A percentile compares a stretch with the other conserved stretches of the same genome.
Conservation (phyloP, 1,284 basidiomycete genomes). For the Rugosomyces carneus region DNA sequence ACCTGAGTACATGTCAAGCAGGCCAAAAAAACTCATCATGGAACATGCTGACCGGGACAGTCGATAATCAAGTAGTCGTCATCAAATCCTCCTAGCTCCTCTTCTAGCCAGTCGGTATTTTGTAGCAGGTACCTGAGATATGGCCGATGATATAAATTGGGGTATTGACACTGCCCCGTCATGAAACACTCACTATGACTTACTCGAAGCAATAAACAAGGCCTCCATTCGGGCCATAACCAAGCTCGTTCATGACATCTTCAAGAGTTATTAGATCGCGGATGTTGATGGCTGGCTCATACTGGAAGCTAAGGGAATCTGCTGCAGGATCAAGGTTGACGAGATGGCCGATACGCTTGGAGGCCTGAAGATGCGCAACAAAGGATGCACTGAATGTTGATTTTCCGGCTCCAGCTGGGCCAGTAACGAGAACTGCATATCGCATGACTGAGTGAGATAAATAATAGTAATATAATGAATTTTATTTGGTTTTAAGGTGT, state of each 20-base stretch:
- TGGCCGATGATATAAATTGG: background rate
- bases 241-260: constrained; percentile 95
- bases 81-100: constrained; percentile 90
- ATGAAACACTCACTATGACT: constrained; percentile 45
- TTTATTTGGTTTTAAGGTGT: too few species aligned
- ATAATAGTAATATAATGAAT: too few species aligned
- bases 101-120: constrained; percentile 99
- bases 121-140: constrained; percentile 81
- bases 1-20: constrained; percentile 38
- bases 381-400: constrained; percentile 91
- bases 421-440: constrained; percentile 84
- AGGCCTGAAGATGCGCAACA: constrained; percentile 83
- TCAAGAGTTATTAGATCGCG: constrained; percentile 89
- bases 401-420: constrained; percentile 97
- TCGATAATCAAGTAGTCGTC: constrained; percentile 98
- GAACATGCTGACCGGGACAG: constrained; percentile 71
- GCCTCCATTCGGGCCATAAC: constrained; percentile 95
- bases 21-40: background rate
- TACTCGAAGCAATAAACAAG: constrained; percentile 99
- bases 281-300: constrained; percentile 92
- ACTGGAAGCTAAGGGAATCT: constrained; percentile 80
- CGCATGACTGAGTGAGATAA: constrained; percentile 52
- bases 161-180: background rate
- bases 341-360: constrained; percentile 84
- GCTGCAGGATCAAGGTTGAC: constrained; percentile 99